Conservation (phyloP, 352 stramenopile genomes). For the Phytophthora pinifolia region DNA sequence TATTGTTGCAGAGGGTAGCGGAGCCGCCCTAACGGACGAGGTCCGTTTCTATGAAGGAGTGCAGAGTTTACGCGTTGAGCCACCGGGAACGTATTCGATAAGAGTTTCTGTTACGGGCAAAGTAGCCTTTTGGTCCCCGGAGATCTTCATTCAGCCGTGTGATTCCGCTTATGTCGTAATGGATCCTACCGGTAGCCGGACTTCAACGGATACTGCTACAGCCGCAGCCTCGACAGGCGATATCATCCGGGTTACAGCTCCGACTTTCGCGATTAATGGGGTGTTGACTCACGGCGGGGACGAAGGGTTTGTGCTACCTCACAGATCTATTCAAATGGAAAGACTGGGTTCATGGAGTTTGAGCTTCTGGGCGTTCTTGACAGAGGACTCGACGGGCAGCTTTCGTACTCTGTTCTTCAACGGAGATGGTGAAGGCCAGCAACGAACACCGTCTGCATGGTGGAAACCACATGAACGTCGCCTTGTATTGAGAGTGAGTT, state of each 20-base stretch:
- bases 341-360: slow-evolving; percentile 56
- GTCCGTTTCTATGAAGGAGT: slow-evolving; percentile 13
- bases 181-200: slow-evolving; percentile 8
- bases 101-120: slow-evolving; percentile 13
- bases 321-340: slow-evolving; percentile 39
- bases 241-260: slow-evolving; percentile 11
- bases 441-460: slow-evolving; percentile 83
- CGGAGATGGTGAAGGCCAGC: slow-evolving; percentile 54
- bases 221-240: neutral
- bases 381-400: slow-evolving; percentile 48
- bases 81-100: slow-evolving; percentile 32
- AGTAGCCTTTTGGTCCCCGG: slow-evolving; percentile 20
- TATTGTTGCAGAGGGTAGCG: neutral
- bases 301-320: slow-evolving; percentile 45
- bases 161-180: slow-evolving; percentile 25
- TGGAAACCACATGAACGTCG: slow-evolving; percentile 64
- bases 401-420: slow-evolving; percentile 86
- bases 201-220: neutral
- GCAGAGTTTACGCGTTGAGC: slow-evolving; percentile 44
- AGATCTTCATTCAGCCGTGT: slow-evolving; percentile 17
- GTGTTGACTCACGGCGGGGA: slow-evolving; percentile 50
- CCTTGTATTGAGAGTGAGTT: slow-evolving; percentile 75
- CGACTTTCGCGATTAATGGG: slow-evolving; percentile 44
- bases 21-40: neutral
- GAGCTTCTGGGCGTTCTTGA: slow-evolving; percentile 68